Evolutionary conservation across 208 protist genomes (phyloP).

Genomic region (Trypanosomatidae sp.): DNA sequence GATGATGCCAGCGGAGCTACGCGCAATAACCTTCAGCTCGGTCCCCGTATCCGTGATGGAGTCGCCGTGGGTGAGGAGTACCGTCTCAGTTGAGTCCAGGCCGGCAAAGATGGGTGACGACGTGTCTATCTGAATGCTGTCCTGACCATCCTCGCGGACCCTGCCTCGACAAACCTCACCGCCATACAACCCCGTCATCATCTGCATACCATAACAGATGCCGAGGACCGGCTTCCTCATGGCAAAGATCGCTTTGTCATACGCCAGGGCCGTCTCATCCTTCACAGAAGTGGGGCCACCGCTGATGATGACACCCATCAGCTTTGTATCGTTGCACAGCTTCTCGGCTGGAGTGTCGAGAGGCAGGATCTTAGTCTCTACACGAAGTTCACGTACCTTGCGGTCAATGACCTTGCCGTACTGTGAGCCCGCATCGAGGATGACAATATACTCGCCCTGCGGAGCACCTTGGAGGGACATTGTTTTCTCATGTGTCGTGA

Average conservation of each 20-base stretch:
- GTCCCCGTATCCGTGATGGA: constrained; percentile 42
- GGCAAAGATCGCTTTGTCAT: constrained; percentile 73
- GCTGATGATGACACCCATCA: constrained; percentile 95
- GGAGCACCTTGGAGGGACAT: constrained; percentile 14
- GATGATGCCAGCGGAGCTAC: constrained; percentile 73
- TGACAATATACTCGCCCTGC: constrained; percentile 82
- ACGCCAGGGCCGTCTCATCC: constrained; percentile 84
- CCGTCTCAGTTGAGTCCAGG: constrained; percentile 46
- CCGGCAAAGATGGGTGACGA: constrained; percentile 68
- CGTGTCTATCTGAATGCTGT: constrained; percentile 73
- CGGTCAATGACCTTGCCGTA: constrained; percentile 97
- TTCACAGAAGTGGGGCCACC: constrained; percentile 94
- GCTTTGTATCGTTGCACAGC: constrained; percentile 39
- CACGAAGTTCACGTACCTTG: constrained; percentile 93
- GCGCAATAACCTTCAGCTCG: constrained; percentile 60
- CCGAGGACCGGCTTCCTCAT: constrained; percentile 92
- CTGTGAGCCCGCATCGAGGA: constrained; percentile 97
- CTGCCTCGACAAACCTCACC: constrained; percentile 87
- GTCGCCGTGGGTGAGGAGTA: constrained; percentile 97
- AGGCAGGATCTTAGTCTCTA: constrained; percentile 92
- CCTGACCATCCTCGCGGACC: constrained; percentile 96
- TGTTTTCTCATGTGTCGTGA: background rate
- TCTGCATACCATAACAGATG: constrained; percentile 99
- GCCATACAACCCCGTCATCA: constrained; percentile 85
- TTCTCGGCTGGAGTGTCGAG: constrained; percentile 61